Evolutionary conservation across 441 rosid genomes (phyloP).

Genomic region (Lepidium campestre): DNA sequence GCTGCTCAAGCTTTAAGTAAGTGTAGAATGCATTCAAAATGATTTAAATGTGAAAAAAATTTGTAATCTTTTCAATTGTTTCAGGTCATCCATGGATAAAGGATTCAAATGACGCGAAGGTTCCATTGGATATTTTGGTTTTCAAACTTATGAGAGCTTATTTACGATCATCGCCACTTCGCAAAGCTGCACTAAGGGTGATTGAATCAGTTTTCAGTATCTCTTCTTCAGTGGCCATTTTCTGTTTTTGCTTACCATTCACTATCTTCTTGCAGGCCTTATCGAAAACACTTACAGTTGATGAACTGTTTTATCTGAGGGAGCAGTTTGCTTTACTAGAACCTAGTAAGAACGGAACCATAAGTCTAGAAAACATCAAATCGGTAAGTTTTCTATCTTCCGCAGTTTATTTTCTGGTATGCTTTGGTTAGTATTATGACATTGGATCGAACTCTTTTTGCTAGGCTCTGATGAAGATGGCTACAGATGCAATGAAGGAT

Average conservation of each 20-base stretch:
- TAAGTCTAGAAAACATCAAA: slow-evolving; percentile 71
- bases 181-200: slow-evolving; percentile 94
- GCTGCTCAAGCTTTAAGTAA: slow-evolving; percentile 95
- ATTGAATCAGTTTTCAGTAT: slow-evolving; percentile 4
- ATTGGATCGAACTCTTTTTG: slow-evolving; percentile 3
- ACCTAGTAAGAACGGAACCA: slow-evolving; percentile 75
- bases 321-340: slow-evolving; percentile 80
- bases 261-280: slow-evolving; percentile 50
- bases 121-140: slow-evolving; percentile 73
- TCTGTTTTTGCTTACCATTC: slow-evolving; percentile 3
- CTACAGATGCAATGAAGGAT: slow-evolving; percentile 92
- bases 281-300: slow-evolving; percentile 74
- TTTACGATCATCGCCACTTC: slow-evolving; percentile 84
- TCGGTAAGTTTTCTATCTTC: slow-evolving; percentile 32
- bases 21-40: slow-evolving; percentile 16
- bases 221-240: not conserved
- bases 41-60: not conserved
- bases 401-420: not conserved
- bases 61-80: slow-evolving; percentile 1
- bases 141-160: slow-evolving; percentile 88
- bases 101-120: slow-evolving; percentile 46
- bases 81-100: slow-evolving; percentile 97
- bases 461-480: slow-evolving; percentile 76
- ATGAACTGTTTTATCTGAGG: slow-evolving; percentile 68
- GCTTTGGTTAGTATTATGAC: not conserved